phyloP scores from a whole-genome alignment of 805 yeast species.

The Debaryomyces hansenii region DNA sequence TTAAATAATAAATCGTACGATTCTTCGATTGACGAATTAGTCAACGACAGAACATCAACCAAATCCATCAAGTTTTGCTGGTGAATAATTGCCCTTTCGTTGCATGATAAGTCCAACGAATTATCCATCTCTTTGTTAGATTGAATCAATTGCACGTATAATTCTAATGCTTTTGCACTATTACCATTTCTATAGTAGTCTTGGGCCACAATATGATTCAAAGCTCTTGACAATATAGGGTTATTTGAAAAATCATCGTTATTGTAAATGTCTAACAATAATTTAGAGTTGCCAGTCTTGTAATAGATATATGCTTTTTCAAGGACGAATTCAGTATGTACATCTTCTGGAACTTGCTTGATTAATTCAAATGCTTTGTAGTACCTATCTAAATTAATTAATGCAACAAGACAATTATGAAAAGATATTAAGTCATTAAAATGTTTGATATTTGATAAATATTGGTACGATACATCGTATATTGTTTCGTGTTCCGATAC shows the following conservation, averaged over 20 bases:
- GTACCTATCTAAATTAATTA: constrained; percentile 61
- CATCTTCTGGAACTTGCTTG: constrained; percentile 36
- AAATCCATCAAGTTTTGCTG: constrained; percentile 34
- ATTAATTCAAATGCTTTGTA: constrained; percentile 47
- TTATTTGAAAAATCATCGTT: constrained; percentile 15
- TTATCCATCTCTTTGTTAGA: constrained; percentile 39
- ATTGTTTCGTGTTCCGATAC: constrained; percentile 35
- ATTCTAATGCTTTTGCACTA: constrained; percentile 37
- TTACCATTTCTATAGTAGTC: constrained; percentile 51
- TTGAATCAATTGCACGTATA: constrained; percentile 45
- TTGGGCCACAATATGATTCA: constrained; percentile 55
- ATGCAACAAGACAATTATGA: constrained; percentile 51
- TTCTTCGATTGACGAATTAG: constrained; percentile 5
- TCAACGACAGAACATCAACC: constrained; percentile 1
- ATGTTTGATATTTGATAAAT: constrained; percentile 36
- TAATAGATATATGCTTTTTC: constrained; percentile 63
- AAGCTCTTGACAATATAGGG: constrained; percentile 27
- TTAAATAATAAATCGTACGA: constrained; percentile 62
- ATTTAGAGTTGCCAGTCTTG: constrained; percentile 48
- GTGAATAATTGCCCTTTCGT: constrained; percentile 68
- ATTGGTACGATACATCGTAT: constrained; percentile 40
- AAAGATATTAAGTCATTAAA: constrained; percentile 37
- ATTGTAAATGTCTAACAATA: constrained; percentile 19
- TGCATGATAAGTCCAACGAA: constrained; percentile 53
- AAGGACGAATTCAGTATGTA: constrained; percentile 37